Evolutionary conservation across 148 eudicot species (phyloP), one percentile per base, ranked within the genome.

Genomic region (Nyssa sinensis): DNA sequence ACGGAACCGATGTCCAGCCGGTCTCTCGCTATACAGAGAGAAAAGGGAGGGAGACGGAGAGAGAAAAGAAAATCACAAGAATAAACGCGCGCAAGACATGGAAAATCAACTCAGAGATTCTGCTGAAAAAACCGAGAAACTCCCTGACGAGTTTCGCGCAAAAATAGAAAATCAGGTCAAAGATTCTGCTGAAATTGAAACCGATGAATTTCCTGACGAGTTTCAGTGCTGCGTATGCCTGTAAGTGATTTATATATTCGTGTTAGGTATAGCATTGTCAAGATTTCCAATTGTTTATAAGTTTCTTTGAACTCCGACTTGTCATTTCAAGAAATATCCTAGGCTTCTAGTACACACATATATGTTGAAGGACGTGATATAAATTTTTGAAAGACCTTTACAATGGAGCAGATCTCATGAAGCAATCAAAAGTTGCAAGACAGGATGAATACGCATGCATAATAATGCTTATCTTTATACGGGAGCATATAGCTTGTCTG

Each of bases 191-290:
- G 64, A 14, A 32, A 74, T n/a, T n/a, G n/a, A 69, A 17, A 25
- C 1, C 9, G 74, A 76, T 1, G 68, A 76, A 0, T 59, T 76
- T 24, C 74, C 68, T 4, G 74, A 69, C 4, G 79, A 76, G 24
- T 76, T 76, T 19, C 74, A 60, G 68, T 76, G 79, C 28, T 76
- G 74, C 61, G 74, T 76, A 16, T 76, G 79, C 63, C 79, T 76
- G 79, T 76, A 62, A 76, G 74, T 59, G 2, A 7, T 74, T 58
- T 39, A 25, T 21, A n/a, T 74, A 1, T 21, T 29, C 7, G 2
- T 47, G 21, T 32, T 64, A 0, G 33, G 29, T 28, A 31, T 30
- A 27, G 64, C 37, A 14, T 59, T 60, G 41, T 72, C 3, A 41
- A 44, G 33, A 60, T 44, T 44, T 44, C 51, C 12, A 3, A 44